These are phyloP conservation scores for Geranium rotundifolium DNA, from an alignment of 345 rosid genomes.

Conservation along the genomic window DNA sequence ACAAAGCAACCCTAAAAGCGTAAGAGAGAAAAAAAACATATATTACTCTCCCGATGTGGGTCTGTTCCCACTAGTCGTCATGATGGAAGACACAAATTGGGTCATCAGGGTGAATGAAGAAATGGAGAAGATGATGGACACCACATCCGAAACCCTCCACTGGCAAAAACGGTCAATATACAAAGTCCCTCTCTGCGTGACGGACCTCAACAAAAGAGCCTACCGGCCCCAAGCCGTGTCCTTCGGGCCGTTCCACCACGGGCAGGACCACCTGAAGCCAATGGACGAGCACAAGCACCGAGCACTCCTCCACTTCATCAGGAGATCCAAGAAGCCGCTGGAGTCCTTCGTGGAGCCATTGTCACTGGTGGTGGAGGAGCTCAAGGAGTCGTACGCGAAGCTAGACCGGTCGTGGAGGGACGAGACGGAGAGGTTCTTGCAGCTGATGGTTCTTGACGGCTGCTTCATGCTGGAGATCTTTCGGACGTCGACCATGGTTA, in stretches of 20 bases:
- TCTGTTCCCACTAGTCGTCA: background rate
- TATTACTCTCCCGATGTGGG: background rate
- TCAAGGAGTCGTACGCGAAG: slow-evolving; percentile 2
- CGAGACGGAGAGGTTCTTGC: background rate
- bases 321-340: background rate
- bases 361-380: background rate
- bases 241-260: slow-evolving; percentile 14
- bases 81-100: background rate
- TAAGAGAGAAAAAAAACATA: no score
- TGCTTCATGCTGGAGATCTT: slow-evolving; percentile 13
- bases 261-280: slow-evolving; percentile 5
- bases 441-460: slow-evolving; percentile 10
- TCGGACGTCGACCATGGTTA: background rate
- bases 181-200: slow-evolving; percentile 6
- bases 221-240: slow-evolving; percentile 12
- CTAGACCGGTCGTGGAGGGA: background rate
- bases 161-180: slow-evolving; percentile 9
- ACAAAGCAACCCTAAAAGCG: no score
- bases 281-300: slow-evolving; percentile 4
- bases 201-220: background rate
- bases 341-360: background rate
- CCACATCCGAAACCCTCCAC: background rate
- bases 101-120: background rate
- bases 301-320: background rate
- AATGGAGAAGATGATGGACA: background rate